Percentiles rank a stretch among this genome's conserved stretches.
phyloP scores from a whole-genome alignment of 768 basidiomycete species.

The Clavulina sp. region DNA sequence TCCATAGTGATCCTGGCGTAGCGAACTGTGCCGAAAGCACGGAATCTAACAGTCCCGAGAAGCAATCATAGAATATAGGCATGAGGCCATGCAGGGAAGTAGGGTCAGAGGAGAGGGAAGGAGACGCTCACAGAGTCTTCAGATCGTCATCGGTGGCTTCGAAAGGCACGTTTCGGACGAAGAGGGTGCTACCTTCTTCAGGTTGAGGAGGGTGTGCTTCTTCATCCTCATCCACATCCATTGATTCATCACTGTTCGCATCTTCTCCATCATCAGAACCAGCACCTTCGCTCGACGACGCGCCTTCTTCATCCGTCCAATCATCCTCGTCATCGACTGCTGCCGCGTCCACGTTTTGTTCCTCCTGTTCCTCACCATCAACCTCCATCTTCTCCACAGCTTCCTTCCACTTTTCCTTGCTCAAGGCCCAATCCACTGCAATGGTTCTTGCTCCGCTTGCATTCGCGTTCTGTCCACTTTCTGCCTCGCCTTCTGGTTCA shows the following conservation, averaged over 20 bases:
- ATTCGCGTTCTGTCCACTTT: too few relatives aligned
- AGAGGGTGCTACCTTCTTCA: constrained; percentile 79
- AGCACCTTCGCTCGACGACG: constrained; percentile 25
- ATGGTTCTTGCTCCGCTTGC: constrained; percentile 38
- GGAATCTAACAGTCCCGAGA: constrained; percentile 49
- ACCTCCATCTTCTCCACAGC: constrained; percentile 25
- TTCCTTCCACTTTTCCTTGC: constrained; percentile 83
- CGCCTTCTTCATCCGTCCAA: constrained; percentile 21
- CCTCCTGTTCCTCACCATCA: constrained; percentile 14
- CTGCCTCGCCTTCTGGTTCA: constrained; percentile 38
- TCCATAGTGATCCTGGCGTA: constrained; percentile 89
- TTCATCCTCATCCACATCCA: constrained; percentile 19
- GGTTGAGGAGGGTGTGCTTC: constrained; percentile 49
- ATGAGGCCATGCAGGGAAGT: not conserved
- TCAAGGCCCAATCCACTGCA: constrained; percentile 92
- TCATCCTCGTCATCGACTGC: constrained; percentile 17
- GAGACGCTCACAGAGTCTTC: constrained; percentile 45
- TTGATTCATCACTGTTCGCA: constrained; percentile 2
- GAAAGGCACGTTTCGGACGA: constrained; percentile 87
- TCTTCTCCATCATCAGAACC: constrained; percentile 22
- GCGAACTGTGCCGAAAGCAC: constrained; percentile 76
- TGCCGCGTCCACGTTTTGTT: constrained; percentile 15
- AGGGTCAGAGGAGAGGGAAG: not conserved
- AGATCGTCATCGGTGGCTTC: constrained; percentile 87
- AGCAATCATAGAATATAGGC: not conserved